phyloP scores from a whole-genome alignment of 1,284 basidiomycete species.

The Rhodofomes roseus region DNA sequence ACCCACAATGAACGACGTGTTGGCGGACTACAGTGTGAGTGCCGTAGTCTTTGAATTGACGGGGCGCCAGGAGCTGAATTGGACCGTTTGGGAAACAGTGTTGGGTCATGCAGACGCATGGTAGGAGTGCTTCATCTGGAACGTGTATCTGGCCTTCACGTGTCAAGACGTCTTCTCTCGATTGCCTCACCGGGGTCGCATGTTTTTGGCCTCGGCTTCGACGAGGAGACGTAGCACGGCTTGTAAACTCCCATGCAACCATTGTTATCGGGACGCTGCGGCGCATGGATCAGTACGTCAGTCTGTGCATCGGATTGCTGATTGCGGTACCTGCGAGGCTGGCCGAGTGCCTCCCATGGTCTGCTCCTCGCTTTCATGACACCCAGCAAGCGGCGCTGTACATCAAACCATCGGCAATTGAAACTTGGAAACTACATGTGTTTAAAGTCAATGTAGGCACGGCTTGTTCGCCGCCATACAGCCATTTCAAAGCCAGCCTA shows the following conservation, averaged over 20 bases:
- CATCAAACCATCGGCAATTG: not conserved
- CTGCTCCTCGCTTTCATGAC: not conserved
- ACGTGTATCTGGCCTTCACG: constrained; percentile 2
- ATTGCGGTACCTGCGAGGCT: not conserved
- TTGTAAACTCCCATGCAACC: not conserved
- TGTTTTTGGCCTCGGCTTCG: not conserved
- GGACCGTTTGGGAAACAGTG: not conserved
- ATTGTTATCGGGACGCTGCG: not conserved
- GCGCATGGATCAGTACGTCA: constrained; percentile 1
- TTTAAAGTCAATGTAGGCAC: not conserved
- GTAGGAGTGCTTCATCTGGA: not conserved
- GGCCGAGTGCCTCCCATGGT: not conserved
- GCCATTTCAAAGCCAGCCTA: not conserved
- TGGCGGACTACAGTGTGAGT: not conserved
- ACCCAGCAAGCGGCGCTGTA: not conserved
- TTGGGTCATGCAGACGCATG: not conserved
- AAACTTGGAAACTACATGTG: not conserved
- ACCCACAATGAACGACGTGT: constrained; percentile 27
- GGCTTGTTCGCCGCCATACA: not conserved
- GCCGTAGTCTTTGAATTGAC: constrained; percentile 1
- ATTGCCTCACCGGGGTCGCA: not conserved
- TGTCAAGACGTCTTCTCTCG: not conserved
- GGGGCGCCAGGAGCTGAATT: not conserved
- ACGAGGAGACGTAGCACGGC: too few relatives aligned
- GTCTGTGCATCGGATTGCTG: not conserved